Conservation (phyloP, 805 yeast species). For the Hermanozyma aechmeae region DNA sequence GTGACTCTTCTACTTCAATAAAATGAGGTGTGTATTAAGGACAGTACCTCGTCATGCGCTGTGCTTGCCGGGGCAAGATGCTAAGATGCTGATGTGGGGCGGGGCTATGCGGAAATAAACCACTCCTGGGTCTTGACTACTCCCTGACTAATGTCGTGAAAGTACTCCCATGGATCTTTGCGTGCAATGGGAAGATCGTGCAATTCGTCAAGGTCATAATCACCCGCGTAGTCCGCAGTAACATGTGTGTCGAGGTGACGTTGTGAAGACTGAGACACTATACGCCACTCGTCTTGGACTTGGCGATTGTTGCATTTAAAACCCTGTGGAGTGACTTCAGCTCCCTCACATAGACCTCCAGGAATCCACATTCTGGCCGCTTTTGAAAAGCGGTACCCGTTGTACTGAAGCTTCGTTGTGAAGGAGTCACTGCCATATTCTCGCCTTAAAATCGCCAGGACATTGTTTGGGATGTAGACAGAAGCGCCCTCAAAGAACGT, state of each 20-base stretch:
- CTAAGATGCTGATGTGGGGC: too few relatives aligned
- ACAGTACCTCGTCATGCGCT: too few relatives aligned
- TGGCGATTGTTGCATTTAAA: conserved; percentile 9
- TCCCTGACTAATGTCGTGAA: background rate
- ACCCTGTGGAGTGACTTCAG: conserved; percentile 23
- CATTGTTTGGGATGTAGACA: conserved; percentile 25
- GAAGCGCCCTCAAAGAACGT: conserved; percentile 28
- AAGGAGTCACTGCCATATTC: conserved; percentile 23
- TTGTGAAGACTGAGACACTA: conserved; percentile 14
- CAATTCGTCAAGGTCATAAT: conserved; percentile 13
- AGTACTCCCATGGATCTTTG: conserved; percentile 14
- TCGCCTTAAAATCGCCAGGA: conserved; percentile 17
- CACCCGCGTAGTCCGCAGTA: conserved; percentile 15
- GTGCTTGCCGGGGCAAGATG: too few relatives aligned
- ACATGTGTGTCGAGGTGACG: conserved; percentile 15
- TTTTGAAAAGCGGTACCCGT: conserved; percentile 28
- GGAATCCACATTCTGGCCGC: conserved; percentile 41
- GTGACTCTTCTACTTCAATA: too few relatives aligned
- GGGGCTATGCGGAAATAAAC: too few relatives aligned
- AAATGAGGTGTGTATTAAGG: too few relatives aligned
- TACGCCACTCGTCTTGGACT: conserved; percentile 26
- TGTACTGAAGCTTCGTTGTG: conserved; percentile 17
- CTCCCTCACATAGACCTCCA: conserved; percentile 25
- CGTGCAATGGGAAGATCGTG: conserved; percentile 32
- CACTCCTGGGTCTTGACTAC: too few relatives aligned